phyloP scores from a whole-genome alignment of 768 basidiomycete species.

The Suillus subalutaceus region DNA sequence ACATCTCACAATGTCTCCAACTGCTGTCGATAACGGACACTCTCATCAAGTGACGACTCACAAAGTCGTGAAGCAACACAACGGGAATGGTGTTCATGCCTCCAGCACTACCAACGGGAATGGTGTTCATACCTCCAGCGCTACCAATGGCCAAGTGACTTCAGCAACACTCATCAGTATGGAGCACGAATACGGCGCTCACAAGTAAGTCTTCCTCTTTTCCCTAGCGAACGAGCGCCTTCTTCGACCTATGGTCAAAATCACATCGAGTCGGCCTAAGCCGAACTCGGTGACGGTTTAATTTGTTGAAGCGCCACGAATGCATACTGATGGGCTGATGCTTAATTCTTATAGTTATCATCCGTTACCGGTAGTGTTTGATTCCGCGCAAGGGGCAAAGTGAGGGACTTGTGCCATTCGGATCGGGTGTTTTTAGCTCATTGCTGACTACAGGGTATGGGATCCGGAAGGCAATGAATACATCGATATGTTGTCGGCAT shows the following conservation, averaged over 20 bases:
- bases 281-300: conserved; percentile 20
- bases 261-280: conserved; percentile 15
- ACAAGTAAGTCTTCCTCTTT: conserved; percentile 68
- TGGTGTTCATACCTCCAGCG: neutral
- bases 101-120: conserved; percentile 11
- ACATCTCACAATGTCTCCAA: conserved; percentile 25
- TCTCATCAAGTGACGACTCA: conserved; percentile 11
- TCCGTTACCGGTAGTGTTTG: conserved; percentile 93
- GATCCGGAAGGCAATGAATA: conserved; percentile 95
- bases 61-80: conserved; percentile 20
- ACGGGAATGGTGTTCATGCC: conserved; percentile 3
- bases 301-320: conserved; percentile 27
- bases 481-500: conserved; percentile 97
- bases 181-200: conserved; percentile 83
- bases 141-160: conserved; percentile 37
- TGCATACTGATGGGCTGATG: conserved; percentile 33
- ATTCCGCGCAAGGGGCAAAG: conserved; percentile 87
- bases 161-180: conserved; percentile 77
- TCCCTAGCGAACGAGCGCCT: conserved; percentile 17
- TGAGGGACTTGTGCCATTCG: conserved; percentile 54
- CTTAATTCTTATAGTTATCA: conserved; percentile 78
- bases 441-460: conserved; percentile 62
- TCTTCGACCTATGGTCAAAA: conserved; percentile 26
- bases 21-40: conserved; percentile 21
- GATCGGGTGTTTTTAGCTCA: conserved; percentile 10